A percentile compares a stretch with the other conserved stretches of the same genome.
Evolutionary conservation across 2,329 filamentous ascomycete species (phyloP).

Genomic region (Gnomoniopsis smithogilvyi): DNA sequence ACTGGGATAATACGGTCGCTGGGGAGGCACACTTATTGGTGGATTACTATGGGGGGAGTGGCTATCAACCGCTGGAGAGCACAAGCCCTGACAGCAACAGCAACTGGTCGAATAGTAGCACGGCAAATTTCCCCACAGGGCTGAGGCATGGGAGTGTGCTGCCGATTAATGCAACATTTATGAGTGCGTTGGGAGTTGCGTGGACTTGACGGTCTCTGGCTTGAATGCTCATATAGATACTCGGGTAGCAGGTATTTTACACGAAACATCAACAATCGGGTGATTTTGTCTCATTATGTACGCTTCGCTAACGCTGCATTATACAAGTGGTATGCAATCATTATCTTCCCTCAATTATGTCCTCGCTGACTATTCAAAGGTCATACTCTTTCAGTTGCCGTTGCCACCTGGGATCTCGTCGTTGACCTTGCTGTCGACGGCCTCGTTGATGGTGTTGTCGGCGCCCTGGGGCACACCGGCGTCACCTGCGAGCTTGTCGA

Average conservation of each 20-base stretch:
- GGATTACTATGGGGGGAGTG: constrained; percentile 45
- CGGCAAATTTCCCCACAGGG: constrained; percentile 40
- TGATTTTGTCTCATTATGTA: not conserved
- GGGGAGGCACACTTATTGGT: constrained; percentile 43
- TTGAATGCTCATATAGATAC: no score
- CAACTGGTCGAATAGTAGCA: constrained; percentile 42
- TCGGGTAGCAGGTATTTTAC: no score
- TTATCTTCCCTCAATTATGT: not conserved
- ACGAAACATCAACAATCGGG: no score
- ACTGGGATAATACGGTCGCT: constrained; percentile 37
- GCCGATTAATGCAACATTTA: constrained; percentile 40
- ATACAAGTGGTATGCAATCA: not conserved
- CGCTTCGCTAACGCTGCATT: not conserved
- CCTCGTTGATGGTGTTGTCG: constrained; percentile 16
- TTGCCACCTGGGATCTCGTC: constrained; percentile 21
- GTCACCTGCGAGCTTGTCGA: constrained; percentile 15
- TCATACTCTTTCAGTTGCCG: not conserved
- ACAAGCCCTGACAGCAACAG: constrained; percentile 37
- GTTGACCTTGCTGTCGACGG: constrained; percentile 20
- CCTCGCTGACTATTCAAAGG: not conserved
- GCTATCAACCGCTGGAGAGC: constrained; percentile 48
- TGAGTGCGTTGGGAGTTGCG: constrained; percentile 36
- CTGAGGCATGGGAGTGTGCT: constrained; percentile 51
- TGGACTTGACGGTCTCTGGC: no score
- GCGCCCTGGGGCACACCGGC: constrained; percentile 18